A percentile compares a stretch with the other conserved stretches of the same genome.
These are phyloP conservation scores for Curvularia spicifera DNA, from an alignment of 2,329 filamentous ascomycete species.

Conservation along the genomic window DNA sequence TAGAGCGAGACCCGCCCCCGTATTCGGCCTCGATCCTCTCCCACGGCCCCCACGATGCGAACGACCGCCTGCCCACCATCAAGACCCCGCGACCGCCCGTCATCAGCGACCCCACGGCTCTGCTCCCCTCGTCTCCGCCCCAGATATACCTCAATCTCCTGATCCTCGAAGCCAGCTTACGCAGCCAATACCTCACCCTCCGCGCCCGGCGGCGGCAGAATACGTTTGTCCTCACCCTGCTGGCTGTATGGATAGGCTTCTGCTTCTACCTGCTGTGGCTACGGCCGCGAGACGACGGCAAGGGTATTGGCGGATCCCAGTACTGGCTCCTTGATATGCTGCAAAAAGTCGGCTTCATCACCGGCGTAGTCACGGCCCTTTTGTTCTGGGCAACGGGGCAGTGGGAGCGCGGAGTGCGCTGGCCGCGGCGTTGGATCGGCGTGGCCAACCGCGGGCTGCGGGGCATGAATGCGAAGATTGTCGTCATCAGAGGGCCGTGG, in stretches of 20 bases:
- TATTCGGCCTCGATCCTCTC: slow-evolving; percentile 23
- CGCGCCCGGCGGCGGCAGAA: slow-evolving; percentile 88
- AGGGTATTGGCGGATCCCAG: slow-evolving; percentile 86
- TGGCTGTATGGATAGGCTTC: slow-evolving; percentile 79
- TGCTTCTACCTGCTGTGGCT: slow-evolving; percentile 93
- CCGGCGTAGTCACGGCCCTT: slow-evolving; percentile 83
- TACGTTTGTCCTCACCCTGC: slow-evolving; percentile 84
- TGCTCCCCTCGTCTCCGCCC: slow-evolving; percentile 85
- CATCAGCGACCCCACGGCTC: slow-evolving; percentile 73
- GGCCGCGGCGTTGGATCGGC: slow-evolving; percentile 89
- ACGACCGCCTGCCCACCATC: slow-evolving; percentile 51
- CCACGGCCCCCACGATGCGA: slow-evolving; percentile 36
- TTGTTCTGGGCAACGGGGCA: slow-evolving; percentile 95
- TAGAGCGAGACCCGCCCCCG: slow-evolving; percentile 21
- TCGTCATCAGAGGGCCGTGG: slow-evolving; percentile 83
- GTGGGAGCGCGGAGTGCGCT: slow-evolving; percentile 93
- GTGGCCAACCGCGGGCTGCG: slow-evolving; percentile 89
- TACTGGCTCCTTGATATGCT: slow-evolving; percentile 95
- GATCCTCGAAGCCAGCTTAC: slow-evolving; percentile 92
- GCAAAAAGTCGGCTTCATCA: slow-evolving; percentile 90
- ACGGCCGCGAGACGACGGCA: slow-evolving; percentile 93
- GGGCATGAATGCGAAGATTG: slow-evolving; percentile 94
- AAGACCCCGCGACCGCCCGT: slow-evolving; percentile 48
- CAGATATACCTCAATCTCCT: slow-evolving; percentile 98
- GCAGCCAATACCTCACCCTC: slow-evolving; percentile 89